Percentiles rank a stretch among this genome's conserved stretches.
phyloP scores from a whole-genome alignment of 169 alveolate species.

The Cryptosporidium ubiquitum region DNA sequence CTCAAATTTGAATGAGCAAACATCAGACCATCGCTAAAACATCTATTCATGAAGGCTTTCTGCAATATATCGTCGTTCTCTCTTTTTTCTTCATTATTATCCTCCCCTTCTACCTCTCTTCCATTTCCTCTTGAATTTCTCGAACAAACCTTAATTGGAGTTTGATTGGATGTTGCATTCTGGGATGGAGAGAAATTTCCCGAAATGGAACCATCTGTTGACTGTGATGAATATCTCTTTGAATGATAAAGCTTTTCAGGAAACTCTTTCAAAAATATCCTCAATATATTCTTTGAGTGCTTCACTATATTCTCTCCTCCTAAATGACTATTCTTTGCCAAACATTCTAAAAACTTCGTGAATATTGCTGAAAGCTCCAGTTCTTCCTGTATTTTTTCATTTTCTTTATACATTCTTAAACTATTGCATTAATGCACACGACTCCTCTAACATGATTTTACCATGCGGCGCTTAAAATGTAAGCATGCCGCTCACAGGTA shows the following conservation, averaged over 20 bases:
- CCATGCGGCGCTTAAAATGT: background rate
- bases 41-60: slow-evolving; percentile 8
- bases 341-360: slow-evolving; percentile 22
- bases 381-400: slow-evolving; percentile 1
- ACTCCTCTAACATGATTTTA: slow-evolving; percentile 63
- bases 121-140: background rate
- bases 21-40: slow-evolving; percentile 39
- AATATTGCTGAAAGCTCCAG: slow-evolving; percentile 18
- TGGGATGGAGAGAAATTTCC: slow-evolving; percentile 33
- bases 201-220: slow-evolving; percentile 37
- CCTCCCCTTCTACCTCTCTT: background rate
- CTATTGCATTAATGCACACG: slow-evolving; percentile 72
- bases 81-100: background rate
- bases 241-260: slow-evolving; percentile 62
- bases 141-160: background rate
- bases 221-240: slow-evolving; percentile 56
- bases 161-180: background rate
- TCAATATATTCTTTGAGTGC: slow-evolving; percentile 48
- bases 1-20: slow-evolving; percentile 7
- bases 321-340: slow-evolving; percentile 5
- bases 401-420: slow-evolving; percentile 1
- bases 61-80: background rate
- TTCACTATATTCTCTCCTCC: slow-evolving; percentile 31
- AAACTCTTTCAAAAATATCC: slow-evolving; percentile 20
- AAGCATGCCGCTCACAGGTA: slow-evolving; percentile 59